phyloP scores from a whole-genome alignment of 805 yeast species.

The Candida parachauliodes region DNA sequence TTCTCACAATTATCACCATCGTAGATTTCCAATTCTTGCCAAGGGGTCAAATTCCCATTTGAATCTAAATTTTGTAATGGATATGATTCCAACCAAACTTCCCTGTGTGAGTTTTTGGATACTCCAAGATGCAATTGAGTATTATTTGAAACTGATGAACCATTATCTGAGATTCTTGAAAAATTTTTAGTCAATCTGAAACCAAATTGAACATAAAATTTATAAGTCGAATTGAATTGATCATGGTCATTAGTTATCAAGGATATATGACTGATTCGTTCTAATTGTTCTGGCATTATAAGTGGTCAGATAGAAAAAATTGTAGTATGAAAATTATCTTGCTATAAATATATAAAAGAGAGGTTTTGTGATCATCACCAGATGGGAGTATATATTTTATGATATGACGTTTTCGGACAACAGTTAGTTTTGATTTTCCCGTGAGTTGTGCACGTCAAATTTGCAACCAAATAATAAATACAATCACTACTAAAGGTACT shows the following conservation, averaged over 20 bases:
- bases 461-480: too few relatives aligned
- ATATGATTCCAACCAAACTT: conserved; percentile 70
- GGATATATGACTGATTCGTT: conserved; percentile 54
- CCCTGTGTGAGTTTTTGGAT: conserved; percentile 62
- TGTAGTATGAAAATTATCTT: too few relatives aligned
- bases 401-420: conserved; percentile 3
- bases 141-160: conserved; percentile 21
- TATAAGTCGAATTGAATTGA: conserved; percentile 43
- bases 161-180: conserved; percentile 46
- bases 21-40: conserved; percentile 39
- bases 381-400: not conserved
- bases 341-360: too few relatives aligned
- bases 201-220: conserved; percentile 61
- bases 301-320: too few relatives aligned
- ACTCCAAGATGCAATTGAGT: conserved; percentile 46
- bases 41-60: conserved; percentile 33
- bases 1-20: conserved; percentile 32
- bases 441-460: too few relatives aligned
- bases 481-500: too few relatives aligned
- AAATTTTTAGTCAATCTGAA: conserved; percentile 58
- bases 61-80: conserved; percentile 43
- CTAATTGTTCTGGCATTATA: conserved; percentile 12
- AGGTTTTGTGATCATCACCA: conserved; percentile 7
- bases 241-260: conserved; percentile 51
- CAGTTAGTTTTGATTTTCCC: too few relatives aligned